These are phyloP conservation scores for Xylaria multiplex DNA, from an alignment of 2,329 filamentous ascomycete genomes.

Conservation along the genomic window DNA sequence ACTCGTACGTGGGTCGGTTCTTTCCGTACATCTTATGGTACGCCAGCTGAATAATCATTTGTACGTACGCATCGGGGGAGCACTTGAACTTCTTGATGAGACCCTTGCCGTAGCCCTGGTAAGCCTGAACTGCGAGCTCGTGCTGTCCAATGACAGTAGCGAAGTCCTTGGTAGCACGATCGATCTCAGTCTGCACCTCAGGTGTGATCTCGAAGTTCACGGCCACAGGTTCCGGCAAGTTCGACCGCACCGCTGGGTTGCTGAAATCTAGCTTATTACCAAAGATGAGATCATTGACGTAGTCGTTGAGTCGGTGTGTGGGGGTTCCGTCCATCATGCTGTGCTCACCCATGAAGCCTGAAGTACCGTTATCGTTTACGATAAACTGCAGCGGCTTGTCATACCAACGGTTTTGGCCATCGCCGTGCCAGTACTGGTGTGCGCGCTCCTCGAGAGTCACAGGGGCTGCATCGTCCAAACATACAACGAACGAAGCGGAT, in stretches of 20 bases:
- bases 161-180: constrained; percentile 82
- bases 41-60: constrained; percentile 98
- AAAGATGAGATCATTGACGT: constrained; percentile 90
- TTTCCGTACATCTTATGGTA: constrained; percentile 99
- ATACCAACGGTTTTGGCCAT: constrained; percentile 94
- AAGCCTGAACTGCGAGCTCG: constrained; percentile 92
- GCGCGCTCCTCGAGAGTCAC: constrained; percentile 96
- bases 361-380: constrained; percentile 95
- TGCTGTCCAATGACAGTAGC: constrained; percentile 83
- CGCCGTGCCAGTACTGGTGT: constrained; percentile 97
- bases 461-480: constrained; percentile 89
- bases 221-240: constrained; percentile 81
- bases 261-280: constrained; percentile 93
- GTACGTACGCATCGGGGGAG: constrained; percentile 96
- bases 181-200: constrained; percentile 80
- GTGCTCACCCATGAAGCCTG: constrained; percentile 98
- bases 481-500: constrained; percentile 88
- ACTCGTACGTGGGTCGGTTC: constrained; percentile 97
- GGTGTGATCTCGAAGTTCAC: constrained; percentile 82
- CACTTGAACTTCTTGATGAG: constrained; percentile 99
- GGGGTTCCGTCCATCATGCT: constrained; percentile 99
- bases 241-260: constrained; percentile 78
- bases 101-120: constrained; percentile 97
- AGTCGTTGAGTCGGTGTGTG: constrained; percentile 96
- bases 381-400: constrained; percentile 99